Evolutionary conservation across 495 filamentous ascomycete species (phyloP), one percentile per base, ranked within the genome.

Genomic region (Polyplosphaeria fusca): DNA sequence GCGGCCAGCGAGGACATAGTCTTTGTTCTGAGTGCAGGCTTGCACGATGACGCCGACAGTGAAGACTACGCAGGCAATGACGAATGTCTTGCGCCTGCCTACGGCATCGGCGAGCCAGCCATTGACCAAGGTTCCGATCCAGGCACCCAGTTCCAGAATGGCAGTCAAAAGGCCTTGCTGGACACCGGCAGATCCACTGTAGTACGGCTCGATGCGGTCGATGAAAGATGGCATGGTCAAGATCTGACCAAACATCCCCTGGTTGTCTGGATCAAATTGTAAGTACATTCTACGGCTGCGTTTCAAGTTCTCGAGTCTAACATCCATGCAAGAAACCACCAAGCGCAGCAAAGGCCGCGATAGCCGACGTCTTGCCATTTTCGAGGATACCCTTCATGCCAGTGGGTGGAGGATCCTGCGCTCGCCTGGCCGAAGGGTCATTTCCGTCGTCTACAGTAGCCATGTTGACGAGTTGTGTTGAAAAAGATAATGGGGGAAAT

Each of bases 221-320:
- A 47, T 25, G 23, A 47, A 47, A 25, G 22, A 25, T 2, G 44
- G 25, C 44, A 47, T 47, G 2, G 28, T 25, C 12, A 47, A 25
- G 4, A 25, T 26, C 44, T 47, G 44, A 26, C 44, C 44, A 12
- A 47, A n/a, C 22, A 47, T 25, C 5, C 44, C 44, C n/a, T 47
- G 44, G 7, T 47, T 20, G 23, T 47, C n/a, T n/a, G n/a, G n/a
- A n/a, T n/a, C n/a, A n/a, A n/a, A n/a, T n/a, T n/a, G n/a, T n/a
- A n/a, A n/a, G n/a, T n/a, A n/a, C n/a, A n/a, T n/a, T n/a, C n/a
- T n/a, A n/a, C n/a, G n/a, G n/a, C n/a, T n/a, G n/a, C n/a, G n/a
- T n/a, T n/a, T n/a, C n/a, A n/a, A n/a, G n/a, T n/a, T n/a, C n/a
- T n/a, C n/a, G n/a, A n/a, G n/a, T n/a, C n/a, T n/a, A n/a, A n/a